A percentile compares a stretch with the other conserved stretches of the same genome.
Conservation (phyloP, 2,329 filamentous ascomycete species). For the Diplocarpon mali region DNA sequence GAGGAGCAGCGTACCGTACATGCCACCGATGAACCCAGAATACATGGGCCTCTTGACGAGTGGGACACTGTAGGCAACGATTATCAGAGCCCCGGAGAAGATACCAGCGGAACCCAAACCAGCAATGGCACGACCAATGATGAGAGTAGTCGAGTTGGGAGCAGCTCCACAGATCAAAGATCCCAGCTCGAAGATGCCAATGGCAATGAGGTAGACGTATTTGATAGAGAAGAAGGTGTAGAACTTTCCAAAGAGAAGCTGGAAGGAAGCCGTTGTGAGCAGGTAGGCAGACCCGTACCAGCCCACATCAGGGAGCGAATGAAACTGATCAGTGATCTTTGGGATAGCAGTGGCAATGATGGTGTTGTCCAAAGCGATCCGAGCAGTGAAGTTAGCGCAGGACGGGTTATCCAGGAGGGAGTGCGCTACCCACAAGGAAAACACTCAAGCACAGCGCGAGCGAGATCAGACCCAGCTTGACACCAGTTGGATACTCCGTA, state of each 20-base stretch:
- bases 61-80: slow-evolving; percentile 22
- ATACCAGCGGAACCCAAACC: slow-evolving; percentile 28
- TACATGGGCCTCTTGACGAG: slow-evolving; percentile 22
- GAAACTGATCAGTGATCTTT: slow-evolving; percentile 30
- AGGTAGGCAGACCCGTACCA: slow-evolving; percentile 35
- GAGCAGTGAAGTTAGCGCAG: too few species aligned
- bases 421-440: slow-evolving; percentile 18
- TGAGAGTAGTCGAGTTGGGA: slow-evolving; percentile 24
- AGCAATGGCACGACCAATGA: slow-evolving; percentile 25
- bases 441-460: slow-evolving; percentile 24
- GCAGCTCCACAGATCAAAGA: slow-evolving; percentile 24
- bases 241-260: slow-evolving; percentile 26
- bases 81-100: slow-evolving; percentile 28
- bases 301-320: slow-evolving; percentile 33
- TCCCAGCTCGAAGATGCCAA: slow-evolving; percentile 26
- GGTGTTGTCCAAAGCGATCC: slow-evolving; percentile 6
- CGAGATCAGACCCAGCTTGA: slow-evolving; percentile 20
- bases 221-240: slow-evolving; percentile 27
- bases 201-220: slow-evolving; percentile 23
- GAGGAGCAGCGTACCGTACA: slow-evolving; percentile 11
- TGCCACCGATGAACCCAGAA: slow-evolving; percentile 24
- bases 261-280: slow-evolving; percentile 28
- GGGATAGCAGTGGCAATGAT: slow-evolving; percentile 29
- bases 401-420: too few species aligned
- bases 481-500: slow-evolving; percentile 24